Conservation (phyloP, 1,284 basidiomycete species). For the Gomphus bonarii region DNA sequence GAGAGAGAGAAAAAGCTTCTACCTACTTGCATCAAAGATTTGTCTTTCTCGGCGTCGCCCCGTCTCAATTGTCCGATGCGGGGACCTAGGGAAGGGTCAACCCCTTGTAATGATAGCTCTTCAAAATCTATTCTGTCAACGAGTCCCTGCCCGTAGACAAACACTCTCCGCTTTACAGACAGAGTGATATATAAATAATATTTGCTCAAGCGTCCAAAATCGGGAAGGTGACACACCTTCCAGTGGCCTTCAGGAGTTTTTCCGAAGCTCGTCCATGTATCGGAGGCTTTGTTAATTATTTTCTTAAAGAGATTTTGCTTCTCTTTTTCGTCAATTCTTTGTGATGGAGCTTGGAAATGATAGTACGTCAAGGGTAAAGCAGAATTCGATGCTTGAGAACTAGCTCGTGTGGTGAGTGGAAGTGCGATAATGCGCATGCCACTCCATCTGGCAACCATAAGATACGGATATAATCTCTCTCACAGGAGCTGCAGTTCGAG, state of each 20-base stretch:
- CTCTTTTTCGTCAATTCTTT: constrained; percentile 10
- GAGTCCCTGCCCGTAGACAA: constrained; percentile 51
- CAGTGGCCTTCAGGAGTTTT: constrained; percentile 51
- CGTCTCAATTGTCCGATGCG: constrained; percentile 19
- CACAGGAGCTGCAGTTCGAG: not conserved
- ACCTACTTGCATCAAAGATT: constrained; percentile 1
- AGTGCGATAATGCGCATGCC: constrained; percentile 37
- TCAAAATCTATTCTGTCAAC: constrained; percentile 67
- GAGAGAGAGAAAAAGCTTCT: not conserved
- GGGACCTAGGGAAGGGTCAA: constrained; percentile 60
- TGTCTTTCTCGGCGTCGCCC: constrained; percentile 13
- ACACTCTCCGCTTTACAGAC: constrained; percentile 23
- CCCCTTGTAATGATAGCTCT: constrained; percentile 56
- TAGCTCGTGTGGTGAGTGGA: constrained; percentile 24
- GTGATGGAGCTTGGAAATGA: constrained; percentile 31
- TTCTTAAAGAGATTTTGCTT: constrained; percentile 26
- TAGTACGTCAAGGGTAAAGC: constrained; percentile 32
- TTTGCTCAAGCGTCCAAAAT: not conserved
- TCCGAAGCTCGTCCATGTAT: constrained; percentile 55
- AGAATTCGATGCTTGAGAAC: constrained; percentile 12
- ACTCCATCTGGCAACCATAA: not conserved
- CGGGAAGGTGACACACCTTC: constrained; percentile 38
- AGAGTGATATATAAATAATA: not conserved
- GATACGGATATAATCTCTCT: too few species aligned
- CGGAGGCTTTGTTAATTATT: constrained; percentile 38